Percentiles rank a stretch among this genome's conserved stretches.
phyloP scores from a whole-genome alignment of 2,329 filamentous ascomycete species.

The Claviceps monticola region DNA sequence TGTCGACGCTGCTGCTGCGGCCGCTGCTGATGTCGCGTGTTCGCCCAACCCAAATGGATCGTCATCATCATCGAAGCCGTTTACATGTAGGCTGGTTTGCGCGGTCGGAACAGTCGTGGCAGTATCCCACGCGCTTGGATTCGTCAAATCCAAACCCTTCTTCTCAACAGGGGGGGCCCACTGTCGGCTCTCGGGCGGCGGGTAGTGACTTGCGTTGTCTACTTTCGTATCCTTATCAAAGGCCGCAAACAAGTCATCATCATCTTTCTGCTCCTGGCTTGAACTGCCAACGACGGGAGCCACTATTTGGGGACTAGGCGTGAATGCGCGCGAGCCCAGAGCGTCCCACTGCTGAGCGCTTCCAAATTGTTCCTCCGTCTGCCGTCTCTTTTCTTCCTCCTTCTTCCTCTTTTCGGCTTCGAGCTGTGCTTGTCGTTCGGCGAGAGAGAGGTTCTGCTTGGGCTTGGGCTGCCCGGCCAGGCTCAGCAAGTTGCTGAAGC shows the following conservation, averaged over 20 bases:
- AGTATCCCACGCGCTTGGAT: conserved; percentile 38
- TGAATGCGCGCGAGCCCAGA: conserved; percentile 42
- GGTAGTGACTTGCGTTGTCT: conserved; percentile 52
- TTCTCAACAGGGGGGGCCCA: conserved; percentile 31
- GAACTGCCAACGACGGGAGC: conserved; percentile 10
- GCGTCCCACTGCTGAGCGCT: conserved; percentile 64
- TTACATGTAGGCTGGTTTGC: conserved; percentile 9
- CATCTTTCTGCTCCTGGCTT: conserved; percentile 19
- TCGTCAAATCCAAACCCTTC: conserved; percentile 33
- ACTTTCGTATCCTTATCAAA: conserved; percentile 54
- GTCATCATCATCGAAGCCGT: conserved; percentile 54
- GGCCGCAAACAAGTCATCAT: conserved; percentile 52
- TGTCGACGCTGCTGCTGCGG: conserved; percentile 11
- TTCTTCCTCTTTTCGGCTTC: conserved; percentile 54
- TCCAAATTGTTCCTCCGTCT: conserved; percentile 66
- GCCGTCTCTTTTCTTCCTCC: conserved; percentile 57
- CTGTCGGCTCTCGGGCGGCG: conserved; percentile 32
- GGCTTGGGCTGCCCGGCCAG: conserved; percentile 37
- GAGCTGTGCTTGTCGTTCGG: conserved; percentile 60
- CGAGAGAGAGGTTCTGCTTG: conserved; percentile 59
- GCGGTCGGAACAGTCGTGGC: conserved; percentile 9
- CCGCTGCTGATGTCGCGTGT: conserved; percentile 23
- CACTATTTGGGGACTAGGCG: conserved; percentile 19
- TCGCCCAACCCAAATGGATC: conserved; percentile 75
- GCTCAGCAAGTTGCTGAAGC: conserved; percentile 63